A percentile compares a stretch with the other conserved stretches of the same genome.
These are phyloP conservation scores for Blastocystis sp. DNA, from an alignment of 352 stramenopile species.

Conservation along the genomic window DNA sequence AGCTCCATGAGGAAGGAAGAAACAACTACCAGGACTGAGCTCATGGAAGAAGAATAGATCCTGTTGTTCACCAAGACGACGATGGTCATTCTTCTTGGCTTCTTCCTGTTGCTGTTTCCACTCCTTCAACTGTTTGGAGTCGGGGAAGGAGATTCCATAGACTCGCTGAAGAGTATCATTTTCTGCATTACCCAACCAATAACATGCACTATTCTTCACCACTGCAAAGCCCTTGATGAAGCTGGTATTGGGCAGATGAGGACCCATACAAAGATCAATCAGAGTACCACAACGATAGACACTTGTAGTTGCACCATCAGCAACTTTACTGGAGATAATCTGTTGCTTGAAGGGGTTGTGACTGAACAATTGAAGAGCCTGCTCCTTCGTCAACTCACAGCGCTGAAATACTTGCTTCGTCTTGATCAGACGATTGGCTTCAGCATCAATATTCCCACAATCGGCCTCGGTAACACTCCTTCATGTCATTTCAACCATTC, in stretches of 20 bases:
- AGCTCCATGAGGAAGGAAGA: conserved; percentile 94
- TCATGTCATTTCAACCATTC: not conserved
- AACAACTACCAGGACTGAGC: conserved; percentile 90
- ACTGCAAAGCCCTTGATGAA: conserved; percentile 92
- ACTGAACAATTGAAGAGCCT: conserved; percentile 94
- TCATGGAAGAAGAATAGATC: conserved; percentile 92
- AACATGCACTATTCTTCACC: conserved; percentile 87
- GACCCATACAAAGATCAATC: conserved; percentile 94
- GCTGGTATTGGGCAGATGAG: conserved; percentile 90
- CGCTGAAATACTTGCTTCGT: conserved; percentile 95
- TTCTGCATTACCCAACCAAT: conserved; percentile 92
- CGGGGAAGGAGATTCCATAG: conserved; percentile 94
- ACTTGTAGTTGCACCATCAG: conserved; percentile 90
- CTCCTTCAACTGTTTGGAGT: conserved; percentile 94
- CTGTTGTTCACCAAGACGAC: conserved; percentile 86
- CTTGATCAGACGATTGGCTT: conserved; percentile 87
- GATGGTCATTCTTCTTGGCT: conserved; percentile 93
- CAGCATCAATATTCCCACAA: conserved; percentile 83
- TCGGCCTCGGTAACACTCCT: conserved; percentile 77
- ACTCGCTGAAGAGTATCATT: conserved; percentile 94
- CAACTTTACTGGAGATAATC: conserved; percentile 92
- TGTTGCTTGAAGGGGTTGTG: conserved; percentile 96
- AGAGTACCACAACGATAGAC: conserved; percentile 95
- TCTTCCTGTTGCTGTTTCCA: conserved; percentile 91
- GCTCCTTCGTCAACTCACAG: conserved; percentile 94